These are phyloP conservation scores for Herpetospermum pedunculosum DNA, from an alignment of 306 rosid species.

Conservation along the genomic window DNA sequence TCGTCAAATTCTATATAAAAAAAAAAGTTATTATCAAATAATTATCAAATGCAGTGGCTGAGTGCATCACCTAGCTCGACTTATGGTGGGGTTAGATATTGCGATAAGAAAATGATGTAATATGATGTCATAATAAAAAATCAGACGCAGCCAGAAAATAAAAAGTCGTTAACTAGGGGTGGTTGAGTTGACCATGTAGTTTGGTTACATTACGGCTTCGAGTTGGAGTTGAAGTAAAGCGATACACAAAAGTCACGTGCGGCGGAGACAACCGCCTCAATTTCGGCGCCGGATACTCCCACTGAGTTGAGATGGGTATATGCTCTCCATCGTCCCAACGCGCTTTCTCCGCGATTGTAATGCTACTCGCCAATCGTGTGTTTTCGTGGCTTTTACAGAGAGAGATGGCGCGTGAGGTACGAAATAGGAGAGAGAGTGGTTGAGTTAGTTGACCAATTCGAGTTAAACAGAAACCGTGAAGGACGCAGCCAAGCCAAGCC, in stretches of 20 bases:
- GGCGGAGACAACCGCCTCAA: constrained; percentile 3
- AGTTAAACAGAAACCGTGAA: not conserved
- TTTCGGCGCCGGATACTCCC: not conserved
- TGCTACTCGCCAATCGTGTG: not conserved
- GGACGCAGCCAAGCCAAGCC: not conserved
- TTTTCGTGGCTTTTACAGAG: no score
- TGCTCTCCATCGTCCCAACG: not conserved
- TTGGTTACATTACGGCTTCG: not conserved
- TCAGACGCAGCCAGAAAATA: not conserved
- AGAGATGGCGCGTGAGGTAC: not conserved
- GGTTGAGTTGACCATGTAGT: not conserved
- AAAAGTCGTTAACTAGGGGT: not conserved
- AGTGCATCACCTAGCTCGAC: no score
- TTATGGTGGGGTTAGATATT: no score
- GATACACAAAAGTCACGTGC: not conserved
- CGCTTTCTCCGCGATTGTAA: not conserved
- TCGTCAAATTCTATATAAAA: no score
- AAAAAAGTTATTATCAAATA: no score
- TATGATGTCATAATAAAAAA: no score
- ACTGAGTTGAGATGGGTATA: not conserved
- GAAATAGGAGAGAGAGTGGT: not conserved
- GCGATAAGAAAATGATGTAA: no score
- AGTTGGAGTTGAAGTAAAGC: not conserved
- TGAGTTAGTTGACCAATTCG: constrained; percentile 32
- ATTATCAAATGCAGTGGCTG: no score